Conservation (phyloP, 352 stramenopile species). For the Phytopythium ostracodes region DNA sequence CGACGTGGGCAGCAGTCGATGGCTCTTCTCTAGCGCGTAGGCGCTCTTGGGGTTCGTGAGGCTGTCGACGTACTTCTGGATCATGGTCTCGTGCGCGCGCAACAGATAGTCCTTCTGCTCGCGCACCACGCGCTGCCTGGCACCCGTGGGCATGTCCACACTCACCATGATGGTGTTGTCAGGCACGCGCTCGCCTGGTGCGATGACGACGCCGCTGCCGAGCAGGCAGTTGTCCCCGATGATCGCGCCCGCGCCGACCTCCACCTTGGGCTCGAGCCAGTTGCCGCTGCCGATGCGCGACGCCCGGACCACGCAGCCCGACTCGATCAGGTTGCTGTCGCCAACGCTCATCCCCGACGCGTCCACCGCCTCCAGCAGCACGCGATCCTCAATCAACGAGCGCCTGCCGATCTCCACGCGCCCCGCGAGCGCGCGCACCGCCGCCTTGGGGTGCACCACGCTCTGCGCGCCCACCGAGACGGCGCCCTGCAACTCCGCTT, state of each 20-base stretch:
- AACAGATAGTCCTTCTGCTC: slow-evolving; percentile 65
- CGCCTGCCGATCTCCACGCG: slow-evolving; percentile 57
- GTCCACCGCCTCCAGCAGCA: slow-evolving; percentile 25
- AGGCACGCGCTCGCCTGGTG: slow-evolving; percentile 44
- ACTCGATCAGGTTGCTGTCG: slow-evolving; percentile 76
- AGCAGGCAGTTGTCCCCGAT: slow-evolving; percentile 83
- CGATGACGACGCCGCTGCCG: slow-evolving; percentile 74
- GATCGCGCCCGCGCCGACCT: slow-evolving; percentile 41
- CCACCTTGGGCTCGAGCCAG: slow-evolving; percentile 73
- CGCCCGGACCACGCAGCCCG: slow-evolving; percentile 60
- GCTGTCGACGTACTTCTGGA: slow-evolving; percentile 72
- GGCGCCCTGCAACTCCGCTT: slow-evolving; percentile 35
- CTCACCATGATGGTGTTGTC: slow-evolving; percentile 77
- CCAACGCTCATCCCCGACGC: slow-evolving; percentile 47
- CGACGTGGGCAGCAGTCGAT: slow-evolving; percentile 41
- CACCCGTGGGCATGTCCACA: slow-evolving; percentile 29
- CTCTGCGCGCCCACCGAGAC: slow-evolving; percentile 38
- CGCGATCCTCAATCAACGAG: slow-evolving; percentile 69
- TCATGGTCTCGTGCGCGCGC: slow-evolving; percentile 42
- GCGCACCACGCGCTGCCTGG: slow-evolving; percentile 36
- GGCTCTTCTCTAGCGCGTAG: slow-evolving; percentile 76
- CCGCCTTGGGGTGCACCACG: slow-evolving; percentile 45
- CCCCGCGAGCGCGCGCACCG: slow-evolving; percentile 27
- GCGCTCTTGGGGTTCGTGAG: slow-evolving; percentile 71
- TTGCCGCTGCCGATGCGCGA: slow-evolving; percentile 56